These are phyloP conservation scores for Pyropia haitanensis DNA, from an alignment of 23 red algal genomes.

Conservation along the genomic window DNA sequence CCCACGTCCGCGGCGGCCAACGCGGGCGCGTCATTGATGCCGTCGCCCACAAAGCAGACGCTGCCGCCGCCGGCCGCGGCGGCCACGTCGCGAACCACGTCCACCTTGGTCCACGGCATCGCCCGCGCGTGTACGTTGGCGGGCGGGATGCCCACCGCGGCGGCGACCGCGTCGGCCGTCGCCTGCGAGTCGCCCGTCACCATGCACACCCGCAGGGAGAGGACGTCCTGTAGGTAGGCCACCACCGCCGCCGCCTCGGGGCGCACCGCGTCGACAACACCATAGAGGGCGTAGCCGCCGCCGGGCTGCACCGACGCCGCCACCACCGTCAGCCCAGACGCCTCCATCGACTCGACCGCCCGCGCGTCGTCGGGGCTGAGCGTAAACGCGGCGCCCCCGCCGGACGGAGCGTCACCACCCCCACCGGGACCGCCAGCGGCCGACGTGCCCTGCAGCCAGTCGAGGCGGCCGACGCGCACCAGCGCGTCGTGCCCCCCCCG, in stretches of 20 bases:
- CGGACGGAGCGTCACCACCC: too few species aligned
- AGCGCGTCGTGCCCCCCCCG: too few species aligned
- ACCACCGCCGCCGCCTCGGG: slow-evolving; percentile 72
- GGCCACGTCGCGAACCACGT: slow-evolving; percentile 12
- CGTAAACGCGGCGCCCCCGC: too few species aligned
- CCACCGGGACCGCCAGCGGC: too few species aligned
- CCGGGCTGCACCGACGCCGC: slow-evolving; percentile 49
- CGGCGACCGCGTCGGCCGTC: slow-evolving; percentile 41
- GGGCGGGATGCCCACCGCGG: slow-evolving; percentile 37
- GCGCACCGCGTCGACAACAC: slow-evolving; percentile 64
- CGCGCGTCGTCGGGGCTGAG: not conserved
- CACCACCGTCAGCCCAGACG: slow-evolving; percentile 52
- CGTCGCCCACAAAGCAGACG: slow-evolving; percentile 83
- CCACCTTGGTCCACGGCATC: slow-evolving; percentile 58
- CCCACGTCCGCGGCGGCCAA: slow-evolving; percentile 82
- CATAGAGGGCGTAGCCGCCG: slow-evolving; percentile 38
- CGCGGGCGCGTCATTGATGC: slow-evolving; percentile 89
- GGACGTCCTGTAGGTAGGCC: slow-evolving; percentile 13
- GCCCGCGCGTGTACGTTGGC: slow-evolving; percentile 35
- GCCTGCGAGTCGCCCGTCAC: slow-evolving; percentile 66
- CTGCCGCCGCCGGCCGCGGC: not conserved
- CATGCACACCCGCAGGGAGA: slow-evolving; percentile 15
- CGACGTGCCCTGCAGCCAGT: too few species aligned
- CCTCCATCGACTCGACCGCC: not conserved
- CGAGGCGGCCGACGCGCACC: not conserved